phyloP scores from a whole-genome alignment of 2,329 filamentous ascomycete genomes.

The Talaromyces rugulosus region DNA sequence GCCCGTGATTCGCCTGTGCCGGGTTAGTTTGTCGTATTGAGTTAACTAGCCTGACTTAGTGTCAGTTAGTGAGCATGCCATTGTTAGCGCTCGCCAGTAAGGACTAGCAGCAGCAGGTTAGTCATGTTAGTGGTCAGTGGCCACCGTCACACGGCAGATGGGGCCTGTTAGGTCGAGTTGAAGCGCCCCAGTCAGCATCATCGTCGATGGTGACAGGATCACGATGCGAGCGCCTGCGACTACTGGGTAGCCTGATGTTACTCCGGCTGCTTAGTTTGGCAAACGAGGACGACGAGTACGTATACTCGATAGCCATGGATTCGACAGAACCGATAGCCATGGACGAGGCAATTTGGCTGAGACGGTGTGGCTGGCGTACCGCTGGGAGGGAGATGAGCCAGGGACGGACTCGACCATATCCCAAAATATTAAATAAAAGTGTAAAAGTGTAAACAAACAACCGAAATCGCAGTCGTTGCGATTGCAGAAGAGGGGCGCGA shows the following conservation, averaged over 20 bases:
- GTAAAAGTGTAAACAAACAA: not conserved
- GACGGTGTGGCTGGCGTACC: not conserved
- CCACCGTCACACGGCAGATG: not conserved
- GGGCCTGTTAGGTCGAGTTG: not conserved
- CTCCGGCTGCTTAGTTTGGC: not conserved
- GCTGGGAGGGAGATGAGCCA: not conserved
- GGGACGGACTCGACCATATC: not conserved
- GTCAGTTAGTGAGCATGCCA: not conserved
- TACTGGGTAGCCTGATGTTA: not conserved
- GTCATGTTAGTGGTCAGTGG: not conserved
- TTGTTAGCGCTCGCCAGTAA: not conserved
- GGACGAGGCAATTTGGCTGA: not conserved
- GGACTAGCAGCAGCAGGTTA: not conserved
- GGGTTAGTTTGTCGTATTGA: not conserved
- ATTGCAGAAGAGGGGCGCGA: not conserved
- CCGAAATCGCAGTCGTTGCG: not conserved
- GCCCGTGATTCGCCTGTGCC: not conserved
- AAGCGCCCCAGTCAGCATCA: not conserved
- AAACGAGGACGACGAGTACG: not conserved
- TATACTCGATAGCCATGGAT: not conserved
- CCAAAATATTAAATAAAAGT: too few relatives aligned
- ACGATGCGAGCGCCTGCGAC: not conserved
- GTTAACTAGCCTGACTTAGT: not conserved
- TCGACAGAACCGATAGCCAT: not conserved
- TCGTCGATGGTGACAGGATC: not conserved